Evolutionary conservation across 495 filamentous ascomycete genomes (phyloP), one percentile per base, ranked within the genome.

Genomic region (Bryoglossum gracile): DNA sequence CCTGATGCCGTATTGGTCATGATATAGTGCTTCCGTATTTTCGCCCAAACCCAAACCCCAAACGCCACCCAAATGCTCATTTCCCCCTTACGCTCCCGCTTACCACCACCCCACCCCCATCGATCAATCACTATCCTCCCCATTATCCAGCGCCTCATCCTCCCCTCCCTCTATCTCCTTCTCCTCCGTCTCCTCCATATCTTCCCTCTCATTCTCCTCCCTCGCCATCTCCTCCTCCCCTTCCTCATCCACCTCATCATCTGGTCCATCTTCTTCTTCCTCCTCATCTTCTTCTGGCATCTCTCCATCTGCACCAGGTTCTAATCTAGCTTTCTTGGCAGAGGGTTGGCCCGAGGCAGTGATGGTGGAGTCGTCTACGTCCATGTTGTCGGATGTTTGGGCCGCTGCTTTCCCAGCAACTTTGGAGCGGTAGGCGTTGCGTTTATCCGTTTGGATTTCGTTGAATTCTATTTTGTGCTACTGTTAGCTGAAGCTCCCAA

Each of bases 81-180:
- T n/a, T n/a, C n/a, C n/a, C n/a, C n/a, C n/a, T n/a, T n/a, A n/a
- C n/a, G n/a, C n/a, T n/a, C n/a, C n/a, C n/a, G n/a, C n/a, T n/a
- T n/a, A n/a, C n/a, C n/a, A n/a, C n/a, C n/a, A n/a, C n/a, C n/a
- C n/a, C n/a, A n/a, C n/a, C n/a, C n/a, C n/a, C n/a, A n/a, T n/a
- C n/a, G n/a, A n/a, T 43, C 64, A 78, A 26, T 78, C 74, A 45
- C 75, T 78, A 41, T 71, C 70, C 26, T 79, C 77, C 46, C 77
- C 68, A 61, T 76, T 72, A 60, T 86, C 82, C 26, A 83, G 70
- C 13, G 79, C 79, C 57, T 85, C 80, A 54, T 84, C 75, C 48
- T 81, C 57, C 6, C 18, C 75, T n/a, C n/a, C n/a, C n/a, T n/a
- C n/a, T n/a, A n/a, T n/a, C 14, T 83, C 76, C 22, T 72, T 72